These are phyloP conservation scores for Erodium texanum DNA, from an alignment of 441 rosid species.

Conservation along the genomic window DNA sequence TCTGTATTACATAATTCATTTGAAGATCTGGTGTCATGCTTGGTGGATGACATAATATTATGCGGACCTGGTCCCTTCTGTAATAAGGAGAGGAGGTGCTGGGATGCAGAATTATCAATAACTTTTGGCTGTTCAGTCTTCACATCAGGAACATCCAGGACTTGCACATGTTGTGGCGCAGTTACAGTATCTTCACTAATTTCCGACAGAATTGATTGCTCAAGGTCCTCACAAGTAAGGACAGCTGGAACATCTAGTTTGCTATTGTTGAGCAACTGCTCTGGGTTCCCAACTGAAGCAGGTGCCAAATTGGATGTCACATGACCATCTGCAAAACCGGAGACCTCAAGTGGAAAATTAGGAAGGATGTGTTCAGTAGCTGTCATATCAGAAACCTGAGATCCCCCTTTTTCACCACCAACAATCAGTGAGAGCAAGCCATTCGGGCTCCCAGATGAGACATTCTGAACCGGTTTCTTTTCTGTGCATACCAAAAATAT, in stretches of 20 bases:
- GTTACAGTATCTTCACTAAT: slow-evolving; percentile 35
- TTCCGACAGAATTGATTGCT: slow-evolving; percentile 80
- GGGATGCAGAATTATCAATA: slow-evolving; percentile 63
- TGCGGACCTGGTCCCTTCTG: slow-evolving; percentile 46
- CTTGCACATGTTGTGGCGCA: slow-evolving; percentile 27
- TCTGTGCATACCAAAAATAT: slow-evolving; percentile 32
- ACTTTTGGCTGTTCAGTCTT: slow-evolving; percentile 39
- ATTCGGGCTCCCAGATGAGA: slow-evolving; percentile 36
- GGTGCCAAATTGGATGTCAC: slow-evolving; percentile 19
- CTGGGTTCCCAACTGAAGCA: slow-evolving; percentile 23
- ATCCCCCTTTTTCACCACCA: slow-evolving; percentile 61
- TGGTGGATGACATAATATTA: slow-evolving; percentile 23
- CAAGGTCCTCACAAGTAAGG: slow-evolving; percentile 99
- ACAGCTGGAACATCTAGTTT: slow-evolving; percentile 51
- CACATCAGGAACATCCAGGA: slow-evolving; percentile 27
- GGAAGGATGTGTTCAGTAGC: slow-evolving; percentile 23
- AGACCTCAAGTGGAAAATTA: slow-evolving; percentile 33
- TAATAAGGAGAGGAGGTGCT: slow-evolving; percentile 77
- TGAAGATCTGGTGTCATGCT: slow-evolving; percentile 26
- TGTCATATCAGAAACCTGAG: slow-evolving; percentile 33
- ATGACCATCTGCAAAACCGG: slow-evolving; percentile 31
- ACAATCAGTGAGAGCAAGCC: slow-evolving; percentile 72
- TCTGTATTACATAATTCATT: slow-evolving; percentile 25
- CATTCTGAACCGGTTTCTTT: slow-evolving; percentile 46
- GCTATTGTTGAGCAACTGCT: slow-evolving; percentile 24